Evolutionary conservation across 495 filamentous ascomycete species (phyloP), one percentile per base, ranked within the genome.

Genomic region (Chlorociboria aeruginascens): DNA sequence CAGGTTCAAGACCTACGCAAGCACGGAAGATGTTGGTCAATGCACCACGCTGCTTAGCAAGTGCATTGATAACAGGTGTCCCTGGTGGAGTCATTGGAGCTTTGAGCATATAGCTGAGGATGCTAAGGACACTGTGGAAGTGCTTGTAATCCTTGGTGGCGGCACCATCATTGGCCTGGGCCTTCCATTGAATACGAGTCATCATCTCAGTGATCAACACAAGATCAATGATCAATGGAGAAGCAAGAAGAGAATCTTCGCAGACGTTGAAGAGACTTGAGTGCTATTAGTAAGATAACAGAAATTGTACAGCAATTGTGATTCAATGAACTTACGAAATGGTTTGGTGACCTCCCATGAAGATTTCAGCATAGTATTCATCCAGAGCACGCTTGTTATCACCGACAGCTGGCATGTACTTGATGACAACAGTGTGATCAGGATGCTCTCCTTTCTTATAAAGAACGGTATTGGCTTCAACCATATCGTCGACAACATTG

Each of bases 51-150:
- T 99, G 92, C 81, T 99, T 99, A 61, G 83, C 85, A 51, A 99
- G 76, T 36, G 92, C 78, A 63, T 99, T 99, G 68, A 99, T 78
- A 43, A 99, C 93, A 10, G 92, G 92, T 17, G 92, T 95, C 43
- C 92, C 93, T 2, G 93, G 84, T 8, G 92, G 92, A 44, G 90
- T 96, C 64, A 96, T 72, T 20, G 92, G 92, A 48, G 92, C 92
- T 82, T 98, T 99, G 57, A 99, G 80, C 92, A 99, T 98, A 76
- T 95, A 99, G 75, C 86, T 93, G 55, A 99, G 81, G 44, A 99
- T 79, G 73, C 89, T 95, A 33, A 99, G 85, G 29, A 99, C 93
- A 66, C 82, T 88, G 72, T 98, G 93, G 78, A 98, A 98, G 57
- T 80, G 79, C 71, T 85, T 85, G 76, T 81, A 98, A 17, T 87